Conservation (phyloP, 1,284 basidiomycete species). For the Moniliella sp. region DNA sequence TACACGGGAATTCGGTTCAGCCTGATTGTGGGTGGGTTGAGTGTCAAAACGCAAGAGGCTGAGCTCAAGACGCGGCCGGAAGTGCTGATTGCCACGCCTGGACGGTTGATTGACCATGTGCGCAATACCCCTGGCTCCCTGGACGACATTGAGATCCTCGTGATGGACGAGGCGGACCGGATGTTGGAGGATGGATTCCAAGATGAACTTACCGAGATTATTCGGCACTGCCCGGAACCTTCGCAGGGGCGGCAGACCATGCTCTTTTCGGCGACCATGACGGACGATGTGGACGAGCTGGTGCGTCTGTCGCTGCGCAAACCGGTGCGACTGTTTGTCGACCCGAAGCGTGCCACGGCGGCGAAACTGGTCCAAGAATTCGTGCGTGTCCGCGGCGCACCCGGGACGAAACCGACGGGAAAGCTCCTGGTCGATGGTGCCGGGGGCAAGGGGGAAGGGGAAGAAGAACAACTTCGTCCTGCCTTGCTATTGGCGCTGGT, state of each 20-base stretch:
- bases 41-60: constrained; percentile 68
- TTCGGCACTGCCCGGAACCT: constrained; percentile 62
- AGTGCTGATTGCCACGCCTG: constrained; percentile 78
- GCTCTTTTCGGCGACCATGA: constrained; percentile 96
- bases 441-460: constrained; percentile 49
- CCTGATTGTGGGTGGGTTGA: constrained; percentile 65
- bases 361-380: constrained; percentile 85
- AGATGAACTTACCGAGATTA: constrained; percentile 83
- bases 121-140: constrained; percentile 77
- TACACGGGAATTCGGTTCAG: constrained; percentile 74
- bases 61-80: constrained; percentile 67
- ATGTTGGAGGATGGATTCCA: constrained; percentile 93
- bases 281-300: constrained; percentile 77
- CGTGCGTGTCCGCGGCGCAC: constrained; percentile 18
- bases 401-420: not conserved
- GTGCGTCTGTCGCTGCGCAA: constrained; percentile 73
- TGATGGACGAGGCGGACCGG: constrained; percentile 88
- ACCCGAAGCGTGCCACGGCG: constrained; percentile 70
- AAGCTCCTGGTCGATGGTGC: constrained; percentile 28
- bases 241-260: constrained; percentile 58
- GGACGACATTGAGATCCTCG: constrained; percentile 73
- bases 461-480: constrained; percentile 45
- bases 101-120: constrained; percentile 84
- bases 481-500: constrained; percentile 64
- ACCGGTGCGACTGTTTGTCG: constrained; percentile 81